Evolutionary conservation across 1,284 basidiomycete species (phyloP).

Genomic region (Sporisorium scitamineum): DNA sequence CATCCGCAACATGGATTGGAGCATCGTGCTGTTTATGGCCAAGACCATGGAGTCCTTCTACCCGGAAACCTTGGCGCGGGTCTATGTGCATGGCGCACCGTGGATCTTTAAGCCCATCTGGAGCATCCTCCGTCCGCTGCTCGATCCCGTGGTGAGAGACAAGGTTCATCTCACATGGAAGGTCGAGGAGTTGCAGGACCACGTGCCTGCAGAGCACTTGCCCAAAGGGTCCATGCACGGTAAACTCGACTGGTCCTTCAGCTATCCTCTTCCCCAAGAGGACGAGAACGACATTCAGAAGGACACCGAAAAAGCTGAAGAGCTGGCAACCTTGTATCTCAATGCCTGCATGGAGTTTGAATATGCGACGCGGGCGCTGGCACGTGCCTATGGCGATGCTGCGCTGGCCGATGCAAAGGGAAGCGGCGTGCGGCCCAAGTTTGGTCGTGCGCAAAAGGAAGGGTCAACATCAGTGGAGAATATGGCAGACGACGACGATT

Average conservation of each 20-base stretch:
- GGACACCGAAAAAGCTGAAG: constrained; percentile 33
- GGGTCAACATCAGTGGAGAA: constrained; percentile 8
- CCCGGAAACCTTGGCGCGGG: constrained; percentile 58
- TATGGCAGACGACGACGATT: constrained; percentile 43
- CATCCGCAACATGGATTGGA: constrained; percentile 65
- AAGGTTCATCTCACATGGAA: constrained; percentile 61
- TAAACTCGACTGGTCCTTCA: constrained; percentile 54
- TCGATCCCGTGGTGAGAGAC: constrained; percentile 65
- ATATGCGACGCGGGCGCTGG: constrained; percentile 51
- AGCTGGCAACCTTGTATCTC: constrained; percentile 35
- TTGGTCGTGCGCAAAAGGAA: constrained; percentile 17
- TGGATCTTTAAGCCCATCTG: constrained; percentile 68
- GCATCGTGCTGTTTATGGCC: constrained; percentile 65
- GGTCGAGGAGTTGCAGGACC: constrained; percentile 55
- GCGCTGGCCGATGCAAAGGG: constrained; percentile 34
- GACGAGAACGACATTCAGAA: constrained; percentile 58
- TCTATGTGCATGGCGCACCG: constrained; percentile 63
- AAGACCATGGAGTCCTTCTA: constrained; percentile 66
- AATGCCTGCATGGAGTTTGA: constrained; percentile 56
- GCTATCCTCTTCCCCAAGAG: constrained; percentile 45
- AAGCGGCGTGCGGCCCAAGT: constrained; percentile 25
- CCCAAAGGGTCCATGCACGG: constrained; percentile 56
- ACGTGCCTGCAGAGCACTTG: constrained; percentile 53
- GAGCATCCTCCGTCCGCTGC: constrained; percentile 59
- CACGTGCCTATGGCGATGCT: constrained; percentile 39